Percentiles rank a stretch among this genome's conserved stretches.
Evolutionary conservation across 306 rosid species (phyloP).

Genomic region (Lathyrus aphaca): DNA sequence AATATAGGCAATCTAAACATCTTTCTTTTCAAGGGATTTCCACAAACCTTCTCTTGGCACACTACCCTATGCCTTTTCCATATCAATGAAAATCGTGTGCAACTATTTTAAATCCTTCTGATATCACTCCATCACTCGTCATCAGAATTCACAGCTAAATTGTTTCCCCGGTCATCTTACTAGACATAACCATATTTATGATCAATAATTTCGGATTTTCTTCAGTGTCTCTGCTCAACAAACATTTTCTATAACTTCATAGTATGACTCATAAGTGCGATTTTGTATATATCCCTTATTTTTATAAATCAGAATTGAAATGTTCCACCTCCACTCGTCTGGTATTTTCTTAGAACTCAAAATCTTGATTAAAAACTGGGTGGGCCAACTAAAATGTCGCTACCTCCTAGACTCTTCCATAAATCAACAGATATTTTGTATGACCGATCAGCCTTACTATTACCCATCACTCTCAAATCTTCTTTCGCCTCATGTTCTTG

Average conservation of each 20-base stretch:
- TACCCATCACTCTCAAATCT: not conserved
- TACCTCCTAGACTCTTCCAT: too few species aligned
- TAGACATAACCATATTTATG: not conserved
- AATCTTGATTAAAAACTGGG: not conserved
- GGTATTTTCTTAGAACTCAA: not conserved
- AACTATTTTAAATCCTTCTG: not conserved
- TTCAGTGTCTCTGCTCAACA: not conserved
- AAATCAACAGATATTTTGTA: not conserved
- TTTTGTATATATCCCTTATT: not conserved
- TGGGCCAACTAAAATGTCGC: not conserved
- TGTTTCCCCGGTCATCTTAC: not conserved
- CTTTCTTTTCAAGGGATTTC: not conserved
- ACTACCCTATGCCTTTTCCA: not conserved
- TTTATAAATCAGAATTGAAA: not conserved
- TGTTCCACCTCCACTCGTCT: not conserved
- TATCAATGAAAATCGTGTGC: not conserved
- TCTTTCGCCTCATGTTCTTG: too few species aligned
- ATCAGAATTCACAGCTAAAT: not conserved
- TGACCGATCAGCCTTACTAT: not conserved
- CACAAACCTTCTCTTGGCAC: not conserved
- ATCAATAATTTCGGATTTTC: not conserved
- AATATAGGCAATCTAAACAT: not conserved
- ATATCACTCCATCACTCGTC: not conserved
- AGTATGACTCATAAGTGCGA: not conserved
- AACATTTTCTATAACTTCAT: not conserved